Percentiles rank a stretch among this genome's conserved stretches.
phyloP scores from a whole-genome alignment of 1,139 yeast genomes.

The Petasospora fabianii region DNA sequence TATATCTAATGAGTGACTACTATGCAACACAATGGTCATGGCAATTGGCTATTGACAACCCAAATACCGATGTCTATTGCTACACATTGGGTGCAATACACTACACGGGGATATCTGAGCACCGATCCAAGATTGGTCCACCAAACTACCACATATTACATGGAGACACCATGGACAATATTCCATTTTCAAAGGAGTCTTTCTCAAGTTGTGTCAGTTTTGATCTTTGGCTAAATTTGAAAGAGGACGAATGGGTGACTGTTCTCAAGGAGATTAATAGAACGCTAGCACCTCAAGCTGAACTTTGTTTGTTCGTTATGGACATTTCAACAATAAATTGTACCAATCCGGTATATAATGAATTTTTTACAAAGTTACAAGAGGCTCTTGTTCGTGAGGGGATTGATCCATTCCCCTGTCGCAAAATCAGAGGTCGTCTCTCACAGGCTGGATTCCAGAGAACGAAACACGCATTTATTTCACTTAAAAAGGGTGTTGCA shows the following conservation, averaged over 20 bases:
- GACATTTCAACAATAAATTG: conserved; percentile 30
- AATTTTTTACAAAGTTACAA: conserved; percentile 28
- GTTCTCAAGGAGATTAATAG: conserved; percentile 36
- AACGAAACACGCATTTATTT: conserved; percentile 22
- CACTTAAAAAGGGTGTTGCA: conserved; percentile 22
- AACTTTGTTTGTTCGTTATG: conserved; percentile 30
- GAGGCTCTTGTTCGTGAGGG: conserved; percentile 26
- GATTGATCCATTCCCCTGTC: conserved; percentile 32
- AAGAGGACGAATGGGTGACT: conserved; percentile 31
- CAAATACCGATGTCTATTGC: conserved; percentile 32
- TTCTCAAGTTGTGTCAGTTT: conserved; percentile 32
- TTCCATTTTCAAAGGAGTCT: conserved; percentile 35
- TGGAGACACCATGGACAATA: conserved; percentile 28
- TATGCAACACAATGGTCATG: conserved; percentile 34
- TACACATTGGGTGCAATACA: conserved; percentile 23
- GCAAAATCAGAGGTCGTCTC: conserved; percentile 24
- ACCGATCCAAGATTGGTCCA: conserved; percentile 20
- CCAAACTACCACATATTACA: conserved; percentile 21
- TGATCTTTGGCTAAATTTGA: conserved; percentile 31
- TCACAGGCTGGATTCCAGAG: conserved; percentile 31
- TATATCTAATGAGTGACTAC: conserved; percentile 14
- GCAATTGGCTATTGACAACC: conserved; percentile 37
- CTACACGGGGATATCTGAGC: conserved; percentile 13
- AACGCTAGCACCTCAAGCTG: conserved; percentile 39
- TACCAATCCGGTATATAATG: conserved; percentile 15